A percentile compares a stretch with the other conserved stretches of the same genome.
phyloP scores from a whole-genome alignment of 176 grass and related monocot genomes.

The Alloteropsis semialata region DNA sequence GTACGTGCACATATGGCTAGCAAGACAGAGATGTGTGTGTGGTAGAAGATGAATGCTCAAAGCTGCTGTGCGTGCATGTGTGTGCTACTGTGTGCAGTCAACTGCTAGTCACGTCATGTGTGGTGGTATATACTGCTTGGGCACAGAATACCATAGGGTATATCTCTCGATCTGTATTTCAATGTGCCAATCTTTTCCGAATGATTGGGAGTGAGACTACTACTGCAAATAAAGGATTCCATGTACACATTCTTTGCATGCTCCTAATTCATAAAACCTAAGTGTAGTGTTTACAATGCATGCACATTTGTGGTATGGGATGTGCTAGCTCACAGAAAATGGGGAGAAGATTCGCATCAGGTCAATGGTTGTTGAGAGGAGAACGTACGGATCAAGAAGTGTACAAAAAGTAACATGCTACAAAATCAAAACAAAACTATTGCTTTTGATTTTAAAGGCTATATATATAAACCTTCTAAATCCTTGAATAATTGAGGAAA shows the following conservation, averaged over 20 bases:
- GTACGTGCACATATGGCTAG: not conserved
- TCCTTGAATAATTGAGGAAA: not conserved
- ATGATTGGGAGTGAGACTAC: constrained; percentile 25
- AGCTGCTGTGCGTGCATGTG: not conserved
- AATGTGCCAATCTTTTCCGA: constrained; percentile 32
- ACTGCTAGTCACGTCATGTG: constrained; percentile 4
- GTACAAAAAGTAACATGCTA: not conserved
- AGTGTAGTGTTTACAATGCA: not conserved
- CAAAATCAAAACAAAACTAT: not conserved
- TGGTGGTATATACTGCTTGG: not conserved
- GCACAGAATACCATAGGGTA: constrained; percentile 32
- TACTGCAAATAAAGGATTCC: not conserved
- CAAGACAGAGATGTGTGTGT: not conserved
- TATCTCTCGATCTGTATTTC: not conserved
- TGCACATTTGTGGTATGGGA: not conserved
- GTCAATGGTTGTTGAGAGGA: constrained; percentile 7
- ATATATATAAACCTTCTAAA: not conserved
- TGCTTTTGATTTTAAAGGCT: not conserved
- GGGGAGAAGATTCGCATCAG: not conserved
- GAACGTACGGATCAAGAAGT: not conserved
- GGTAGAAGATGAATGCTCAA: not conserved
- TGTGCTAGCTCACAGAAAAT: not conserved
- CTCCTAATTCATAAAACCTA: not conserved
- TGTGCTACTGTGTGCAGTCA: not conserved
- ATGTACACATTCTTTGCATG: not conserved